Conservation (phyloP, 306 rosid genomes). For the Citrullus mucosospermus region DNA sequence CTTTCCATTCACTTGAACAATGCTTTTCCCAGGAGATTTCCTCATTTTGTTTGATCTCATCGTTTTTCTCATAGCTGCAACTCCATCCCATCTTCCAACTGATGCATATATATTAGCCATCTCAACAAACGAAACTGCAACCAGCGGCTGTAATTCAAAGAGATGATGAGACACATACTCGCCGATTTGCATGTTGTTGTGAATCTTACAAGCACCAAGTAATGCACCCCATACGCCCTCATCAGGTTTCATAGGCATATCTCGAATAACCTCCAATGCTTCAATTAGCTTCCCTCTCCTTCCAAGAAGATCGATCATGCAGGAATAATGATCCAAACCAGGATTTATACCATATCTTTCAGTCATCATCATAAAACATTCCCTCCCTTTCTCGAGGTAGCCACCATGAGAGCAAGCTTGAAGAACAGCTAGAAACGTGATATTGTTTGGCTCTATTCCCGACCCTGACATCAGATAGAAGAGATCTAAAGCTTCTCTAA, state of each 20-base stretch:
- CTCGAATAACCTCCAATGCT: slow-evolving; percentile 38
- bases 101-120: slow-evolving; percentile 63
- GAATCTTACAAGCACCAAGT: slow-evolving; percentile 58
- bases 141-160: slow-evolving; percentile 37
- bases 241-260: slow-evolving; percentile 48
- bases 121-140: slow-evolving; percentile 43
- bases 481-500: slow-evolving; percentile 39
- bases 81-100: slow-evolving; percentile 50
- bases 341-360: slow-evolving; percentile 26
- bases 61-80: slow-evolving; percentile 39
- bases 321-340: slow-evolving; percentile 58
- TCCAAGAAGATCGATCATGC: slow-evolving; percentile 51
- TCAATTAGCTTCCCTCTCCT: slow-evolving; percentile 39
- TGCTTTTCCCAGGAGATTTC: slow-evolving; percentile 53
- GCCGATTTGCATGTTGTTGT: slow-evolving; percentile 30
- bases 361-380: slow-evolving; percentile 38
- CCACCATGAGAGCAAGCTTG: slow-evolving; percentile 72
- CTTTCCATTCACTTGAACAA: slow-evolving; percentile 36
- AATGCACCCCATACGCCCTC: slow-evolving; percentile 56
- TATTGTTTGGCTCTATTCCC: slow-evolving; percentile 43
- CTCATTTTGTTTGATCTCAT: slow-evolving; percentile 41
- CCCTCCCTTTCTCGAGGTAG: slow-evolving; percentile 45
- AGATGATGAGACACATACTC: slow-evolving; percentile 25
- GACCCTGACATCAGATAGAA: slow-evolving; percentile 32
- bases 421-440: slow-evolving; percentile 61